phyloP scores from a whole-genome alignment of 345 rosid genomes.

The Ceriops decandra region DNA sequence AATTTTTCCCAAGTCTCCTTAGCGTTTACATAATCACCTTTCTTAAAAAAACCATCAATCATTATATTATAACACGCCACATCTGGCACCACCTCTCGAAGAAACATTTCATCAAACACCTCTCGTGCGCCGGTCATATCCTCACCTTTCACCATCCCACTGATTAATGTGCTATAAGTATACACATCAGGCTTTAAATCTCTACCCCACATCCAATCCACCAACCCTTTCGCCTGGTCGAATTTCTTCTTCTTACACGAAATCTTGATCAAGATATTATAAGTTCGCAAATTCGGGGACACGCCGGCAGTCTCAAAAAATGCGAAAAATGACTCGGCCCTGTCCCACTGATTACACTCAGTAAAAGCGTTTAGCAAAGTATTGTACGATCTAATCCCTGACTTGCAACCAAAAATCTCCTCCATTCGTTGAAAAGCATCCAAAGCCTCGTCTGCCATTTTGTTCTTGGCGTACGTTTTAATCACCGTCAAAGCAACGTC shows the following conservation, averaged over 20 bases:
- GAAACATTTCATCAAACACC: slow-evolving; percentile 82
- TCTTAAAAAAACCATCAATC: slow-evolving; percentile 67
- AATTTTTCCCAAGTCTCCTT: slow-evolving; percentile 65
- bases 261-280: slow-evolving; percentile 71
- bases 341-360: slow-evolving; percentile 50
- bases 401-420: slow-evolving; percentile 64
- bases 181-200: slow-evolving; percentile 53
- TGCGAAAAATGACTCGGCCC: slow-evolving; percentile 49
- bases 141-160: slow-evolving; percentile 49
- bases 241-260: slow-evolving; percentile 60
- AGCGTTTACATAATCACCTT: slow-evolving; percentile 45
- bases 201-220: slow-evolving; percentile 56
- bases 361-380: slow-evolving; percentile 59
- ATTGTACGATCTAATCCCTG: slow-evolving; percentile 68
- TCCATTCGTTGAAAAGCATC: slow-evolving; percentile 57
- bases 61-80: slow-evolving; percentile 69
- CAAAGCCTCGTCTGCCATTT: slow-evolving; percentile 60
- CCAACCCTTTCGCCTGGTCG: slow-evolving; percentile 46
- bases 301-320: slow-evolving; percentile 46
- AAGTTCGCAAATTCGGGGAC: slow-evolving; percentile 66
- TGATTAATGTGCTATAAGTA: slow-evolving; percentile 60
- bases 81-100: slow-evolving; percentile 48
- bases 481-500: slow-evolving; percentile 65
- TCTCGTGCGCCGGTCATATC: slow-evolving; percentile 47
- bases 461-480: slow-evolving; percentile 59